Base-by-base conservation (phyloP, 1,284 basidiomycete species). In the Microbotryum lychnidis-dioicae region DNA sequence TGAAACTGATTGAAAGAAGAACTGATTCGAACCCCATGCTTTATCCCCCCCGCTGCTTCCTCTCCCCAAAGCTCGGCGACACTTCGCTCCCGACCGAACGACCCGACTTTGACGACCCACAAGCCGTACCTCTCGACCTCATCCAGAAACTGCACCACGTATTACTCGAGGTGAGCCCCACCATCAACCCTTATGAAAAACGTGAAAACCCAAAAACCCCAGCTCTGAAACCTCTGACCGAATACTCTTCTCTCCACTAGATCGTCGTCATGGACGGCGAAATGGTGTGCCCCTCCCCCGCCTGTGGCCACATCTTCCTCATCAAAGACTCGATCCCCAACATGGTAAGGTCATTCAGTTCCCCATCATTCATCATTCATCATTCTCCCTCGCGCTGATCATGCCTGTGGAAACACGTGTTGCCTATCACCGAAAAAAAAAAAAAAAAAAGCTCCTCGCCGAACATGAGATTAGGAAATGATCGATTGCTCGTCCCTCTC, bases 311-410 rank as follows among this genome's bases (percentile, higher is more conserved):
- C 72, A 80, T 86, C 47, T 97, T 96, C 75, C 85, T 85, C 50
- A 92, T 98, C 73, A 86, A 85, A 58, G 92, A 88, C 73, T 93
- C 93, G 14, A 97, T 98, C 69, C 93, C 94, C 6, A 97, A 97
- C 78, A 97, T 98, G 94, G 93, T 93, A 70, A 68, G 83, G 83
- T 75, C 23, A 10, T 21, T 46, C 9, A 25, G 25, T 37, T 18
- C 16, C 42, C 25, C 25, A 23, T 23, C 23, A 23, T 23, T 23
- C 23, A 23, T 23, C 23, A 3, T 12, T 45, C 33, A 37, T 20
- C 27, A 46, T 18, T 50, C 48, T 52, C 48, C 8, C 21, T 51
- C 31, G 8, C 8, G 31, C 31, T 31, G 8, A 31, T 31, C 31
- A 9, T 27, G 27, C 27, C 27, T 27, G 27, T 27, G 6, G 27